Evolutionary conservation across 2,329 filamentous ascomycete species (phyloP).

Genomic region (Lecanoromycetidae sp.): DNA sequence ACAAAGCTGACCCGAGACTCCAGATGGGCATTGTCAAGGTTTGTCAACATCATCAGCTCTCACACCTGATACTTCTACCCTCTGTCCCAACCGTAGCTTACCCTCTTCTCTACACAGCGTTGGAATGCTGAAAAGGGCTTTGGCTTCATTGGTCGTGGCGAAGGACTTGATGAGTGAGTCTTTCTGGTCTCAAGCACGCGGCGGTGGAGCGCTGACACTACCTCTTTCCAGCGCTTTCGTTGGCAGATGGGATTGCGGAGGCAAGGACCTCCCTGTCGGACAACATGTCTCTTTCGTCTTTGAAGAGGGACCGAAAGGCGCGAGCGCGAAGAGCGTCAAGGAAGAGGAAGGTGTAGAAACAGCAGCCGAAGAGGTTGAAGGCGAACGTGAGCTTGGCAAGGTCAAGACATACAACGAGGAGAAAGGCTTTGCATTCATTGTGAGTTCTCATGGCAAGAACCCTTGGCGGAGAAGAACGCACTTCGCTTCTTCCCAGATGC

Average conservation of each 20-base stretch:
- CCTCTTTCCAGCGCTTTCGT: conserved; percentile 2
- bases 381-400: conserved; percentile 11
- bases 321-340: conserved; percentile 7
- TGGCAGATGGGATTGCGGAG: conserved; percentile 7
- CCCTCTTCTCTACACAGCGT: neutral
- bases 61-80: neutral
- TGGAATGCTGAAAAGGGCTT: conserved; percentile 13
- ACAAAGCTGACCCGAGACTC: neutral
- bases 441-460: neutral
- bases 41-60: neutral
- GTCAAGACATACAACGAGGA: conserved; percentile 14
- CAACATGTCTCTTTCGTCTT: conserved; percentile 10
- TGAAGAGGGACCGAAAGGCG: conserved; percentile 9
- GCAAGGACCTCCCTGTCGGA: conserved; percentile 1
- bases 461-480: too few relatives aligned
- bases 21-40: conserved; percentile 9
- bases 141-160: conserved; percentile 8
- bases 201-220: neutral
- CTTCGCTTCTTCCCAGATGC: too few relatives aligned
- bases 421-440: conserved; percentile 10
- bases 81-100: neutral
- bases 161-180: conserved; percentile 2
- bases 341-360: conserved; percentile 1
- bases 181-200: neutral
- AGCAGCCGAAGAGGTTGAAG: conserved; percentile 5